Base-by-base conservation (phyloP, 495 filamentous ascomycete genomes). In the Podospora australis region DNA sequence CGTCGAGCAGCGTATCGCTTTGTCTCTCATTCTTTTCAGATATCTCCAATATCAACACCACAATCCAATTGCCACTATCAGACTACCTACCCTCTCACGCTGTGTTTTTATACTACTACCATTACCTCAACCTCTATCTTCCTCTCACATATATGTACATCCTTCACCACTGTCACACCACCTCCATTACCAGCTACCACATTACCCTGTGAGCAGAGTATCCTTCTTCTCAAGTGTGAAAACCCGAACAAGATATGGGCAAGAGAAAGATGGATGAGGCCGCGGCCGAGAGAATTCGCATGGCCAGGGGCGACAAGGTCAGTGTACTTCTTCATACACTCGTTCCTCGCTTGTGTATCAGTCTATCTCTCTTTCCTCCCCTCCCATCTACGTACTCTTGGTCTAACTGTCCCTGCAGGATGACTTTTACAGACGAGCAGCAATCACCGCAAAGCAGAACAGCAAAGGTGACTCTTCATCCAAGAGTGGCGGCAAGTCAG, bases 231-330 rank as follows among this genome's bases (percentile, higher is more conserved):
- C 13, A 41, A 1, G 11, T 19, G 10, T 6, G 20, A 40, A 10
- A 24, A 2, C 39, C 28, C 21, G 10, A 9, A 25, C 21, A 13
- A 44, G 38, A 29, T 4, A 73, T 70, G 70, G 63, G 64, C 23
- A 63, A 64, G 35, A 58, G 60, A 30, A 66, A 63, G 39, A 73
- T 75, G 66, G 68, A 72, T 45, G 65, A 69, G 9, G 62, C 69
- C 13, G 66, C 72, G 6, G 69, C 68, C 4, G 67, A 63, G 43
- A 59, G 74, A 46, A 77, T 77, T 44, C 51, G 60, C 4, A 65
- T 54, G 39, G 57, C 69, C 16, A 66, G 69, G 22, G 72, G 72
- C 14, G 58, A 60, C 25, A 62, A 63, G 36, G 64, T 71, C 52
- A 8, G 55, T 35, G 11, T 26, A 2, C 23, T 32, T 44, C 30